Conservation (phyloP, 2,329 filamentous ascomycete genomes). For the Penicillium expansum region DNA sequence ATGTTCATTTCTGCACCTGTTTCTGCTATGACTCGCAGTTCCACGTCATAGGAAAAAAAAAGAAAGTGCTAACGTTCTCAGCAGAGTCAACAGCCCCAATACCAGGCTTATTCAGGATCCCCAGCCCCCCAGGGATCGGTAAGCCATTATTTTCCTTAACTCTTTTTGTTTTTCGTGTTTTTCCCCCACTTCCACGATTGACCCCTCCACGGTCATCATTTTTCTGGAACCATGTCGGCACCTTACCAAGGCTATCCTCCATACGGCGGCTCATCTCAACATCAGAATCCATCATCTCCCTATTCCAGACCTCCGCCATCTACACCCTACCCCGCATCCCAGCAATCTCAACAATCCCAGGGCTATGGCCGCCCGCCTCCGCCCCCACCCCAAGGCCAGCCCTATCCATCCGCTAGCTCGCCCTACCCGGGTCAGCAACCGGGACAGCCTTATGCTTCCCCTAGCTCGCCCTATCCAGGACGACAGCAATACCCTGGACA, state of each 20-base stretch:
- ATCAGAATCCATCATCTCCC: constrained; percentile 34
- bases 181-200: constrained; percentile 11
- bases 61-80: background rate
- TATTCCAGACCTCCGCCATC: constrained; percentile 31
- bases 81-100: constrained; percentile 44
- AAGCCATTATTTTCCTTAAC: constrained; percentile 28
- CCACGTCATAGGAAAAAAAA: constrained; percentile 24
- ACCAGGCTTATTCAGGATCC: constrained; percentile 56
- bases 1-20: constrained; percentile 7
- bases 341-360: constrained; percentile 18
- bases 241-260: constrained; percentile 36
- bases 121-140: constrained; percentile 36
- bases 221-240: constrained; percentile 32
- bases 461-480: constrained; percentile 34
- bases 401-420: constrained; percentile 34
- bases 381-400: constrained; percentile 39
- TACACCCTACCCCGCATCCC: constrained; percentile 26
- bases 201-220: constrained; percentile 8
- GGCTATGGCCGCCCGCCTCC: constrained; percentile 45
- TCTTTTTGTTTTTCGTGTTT: constrained; percentile 11
- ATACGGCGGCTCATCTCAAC: constrained; percentile 33
- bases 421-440: constrained; percentile 16
- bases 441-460: constrained; percentile 10
- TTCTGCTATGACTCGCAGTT: constrained; percentile 4
- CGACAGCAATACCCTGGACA: constrained; percentile 26